phyloP scores from a whole-genome alignment of 495 filamentous ascomycete species.

The Talaromyces ruber region DNA sequence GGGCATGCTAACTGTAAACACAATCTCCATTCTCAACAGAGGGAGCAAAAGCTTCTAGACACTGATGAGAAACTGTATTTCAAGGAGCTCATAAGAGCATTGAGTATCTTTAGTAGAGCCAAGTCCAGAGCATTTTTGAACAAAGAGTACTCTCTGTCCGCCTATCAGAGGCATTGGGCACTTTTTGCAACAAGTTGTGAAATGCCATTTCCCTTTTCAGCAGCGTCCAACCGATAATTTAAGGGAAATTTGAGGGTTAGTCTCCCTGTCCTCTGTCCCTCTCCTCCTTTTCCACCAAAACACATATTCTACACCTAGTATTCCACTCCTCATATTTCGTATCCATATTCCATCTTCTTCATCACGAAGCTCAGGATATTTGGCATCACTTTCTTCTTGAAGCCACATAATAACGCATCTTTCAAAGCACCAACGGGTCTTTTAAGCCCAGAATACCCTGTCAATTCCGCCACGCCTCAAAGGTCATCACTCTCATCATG shows the following conservation, averaged over 20 bases:
- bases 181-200: not conserved
- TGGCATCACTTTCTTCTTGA: too few species aligned
- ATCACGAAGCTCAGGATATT: too few species aligned
- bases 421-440: too few species aligned
- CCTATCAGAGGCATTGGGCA: not conserved
- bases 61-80: not conserved
- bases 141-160: not conserved
- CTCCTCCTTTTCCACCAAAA: not conserved
- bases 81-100: not conserved
- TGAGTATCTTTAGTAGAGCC: not conserved
- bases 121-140: not conserved
- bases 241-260: not conserved
- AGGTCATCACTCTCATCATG: too few species aligned
- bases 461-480: too few species aligned
- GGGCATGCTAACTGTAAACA: too few species aligned
- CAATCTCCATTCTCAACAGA: not conserved
- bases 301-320: not conserved
- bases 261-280: not conserved
- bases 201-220: not conserved
- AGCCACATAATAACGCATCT: too few species aligned
- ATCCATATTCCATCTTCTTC: too few species aligned
- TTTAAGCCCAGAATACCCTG: too few species aligned
- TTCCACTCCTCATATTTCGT: not conserved
- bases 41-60: not conserved
- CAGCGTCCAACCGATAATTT: not conserved